Conservation (phyloP, 192 early-diverging fungal species). For the Coemansia sp. region DNA sequence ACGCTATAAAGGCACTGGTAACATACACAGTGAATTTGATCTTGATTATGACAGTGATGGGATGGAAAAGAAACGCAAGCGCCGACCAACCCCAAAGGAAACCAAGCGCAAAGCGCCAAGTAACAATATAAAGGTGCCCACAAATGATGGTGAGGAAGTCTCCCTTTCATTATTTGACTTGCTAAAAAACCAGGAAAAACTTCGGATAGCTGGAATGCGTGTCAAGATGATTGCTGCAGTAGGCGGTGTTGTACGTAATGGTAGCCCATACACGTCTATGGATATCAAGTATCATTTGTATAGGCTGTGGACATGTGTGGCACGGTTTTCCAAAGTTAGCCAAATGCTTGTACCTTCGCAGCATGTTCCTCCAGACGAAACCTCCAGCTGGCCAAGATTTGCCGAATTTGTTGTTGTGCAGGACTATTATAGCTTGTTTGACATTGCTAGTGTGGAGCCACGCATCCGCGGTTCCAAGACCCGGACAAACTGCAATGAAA, state of each 20-base stretch:
- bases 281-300: conserved; percentile 47
- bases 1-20: not conserved
- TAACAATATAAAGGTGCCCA: conserved; percentile 9
- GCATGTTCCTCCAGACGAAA: not conserved
- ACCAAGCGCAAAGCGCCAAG: not conserved
- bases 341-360: conserved; percentile 3
- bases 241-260: conserved; percentile 31
- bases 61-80: conserved; percentile 20
- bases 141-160: conserved; percentile 22
- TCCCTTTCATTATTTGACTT: conserved; percentile 34
- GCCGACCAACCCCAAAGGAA: conserved; percentile 10
- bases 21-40: not conserved
- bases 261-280: not conserved
- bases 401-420: conserved; percentile 44
- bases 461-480: conserved; percentile 27
- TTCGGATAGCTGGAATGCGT: conserved; percentile 36
- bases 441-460: conserved; percentile 31
- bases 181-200: conserved; percentile 42
- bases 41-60: not conserved
- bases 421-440: conserved; percentile 23
- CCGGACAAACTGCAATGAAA: conserved; percentile 7
- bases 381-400: conserved; percentile 9
- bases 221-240: conserved; percentile 41
- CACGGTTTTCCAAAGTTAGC: conserved; percentile 9
- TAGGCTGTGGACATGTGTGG: conserved; percentile 47